Evolutionary conservation across 2,329 filamentous ascomycete genomes (phyloP).

Genomic region (Dactylonectria macrodidyma): DNA sequence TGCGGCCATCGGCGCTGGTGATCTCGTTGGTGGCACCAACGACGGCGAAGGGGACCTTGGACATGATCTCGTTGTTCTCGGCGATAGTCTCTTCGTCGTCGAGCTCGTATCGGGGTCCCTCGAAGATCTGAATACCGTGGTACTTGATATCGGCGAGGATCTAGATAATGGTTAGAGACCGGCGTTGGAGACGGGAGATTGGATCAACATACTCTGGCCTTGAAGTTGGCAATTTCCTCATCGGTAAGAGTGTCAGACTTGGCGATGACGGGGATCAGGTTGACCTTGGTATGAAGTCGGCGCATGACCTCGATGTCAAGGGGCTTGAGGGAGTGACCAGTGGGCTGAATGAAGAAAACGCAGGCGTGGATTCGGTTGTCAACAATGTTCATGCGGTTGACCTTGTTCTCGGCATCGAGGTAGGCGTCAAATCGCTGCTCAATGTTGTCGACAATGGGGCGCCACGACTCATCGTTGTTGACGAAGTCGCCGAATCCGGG

Average conservation of each 20-base stretch:
- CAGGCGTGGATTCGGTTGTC: slow-evolving; percentile 99
- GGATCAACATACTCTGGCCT: slow-evolving; percentile 85
- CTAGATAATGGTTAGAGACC: slow-evolving; percentile 62
- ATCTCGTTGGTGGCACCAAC: slow-evolving; percentile 98
- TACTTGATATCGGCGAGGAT: slow-evolving; percentile 97
- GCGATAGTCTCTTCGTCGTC: slow-evolving; percentile 99
- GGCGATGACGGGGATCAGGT: slow-evolving; percentile 98
- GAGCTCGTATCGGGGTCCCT: slow-evolving; percentile 97
- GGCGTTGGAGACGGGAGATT: not conserved
- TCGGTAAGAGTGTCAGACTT: slow-evolving; percentile 99
- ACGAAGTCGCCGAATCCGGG: slow-evolving; percentile 99
- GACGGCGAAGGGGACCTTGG: slow-evolving; percentile 98
- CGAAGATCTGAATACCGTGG: slow-evolving; percentile 99
- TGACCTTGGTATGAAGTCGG: slow-evolving; percentile 99
- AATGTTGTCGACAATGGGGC: slow-evolving; percentile 99
- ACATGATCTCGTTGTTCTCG: slow-evolving; percentile 99
- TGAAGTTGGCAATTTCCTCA: slow-evolving; percentile 95
- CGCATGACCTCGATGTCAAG: slow-evolving; percentile 99
- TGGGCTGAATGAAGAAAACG: slow-evolving; percentile 99
- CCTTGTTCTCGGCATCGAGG: slow-evolving; percentile 99
- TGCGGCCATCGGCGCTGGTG: slow-evolving; percentile 90
- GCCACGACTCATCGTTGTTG: slow-evolving; percentile 99
- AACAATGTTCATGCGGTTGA: slow-evolving; percentile 99
- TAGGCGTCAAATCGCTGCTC: slow-evolving; percentile 99
- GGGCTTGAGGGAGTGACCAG: slow-evolving; percentile 97